Conservation (phyloP, 116 monocot species). For the Papilionanthe hybrid region DNA sequence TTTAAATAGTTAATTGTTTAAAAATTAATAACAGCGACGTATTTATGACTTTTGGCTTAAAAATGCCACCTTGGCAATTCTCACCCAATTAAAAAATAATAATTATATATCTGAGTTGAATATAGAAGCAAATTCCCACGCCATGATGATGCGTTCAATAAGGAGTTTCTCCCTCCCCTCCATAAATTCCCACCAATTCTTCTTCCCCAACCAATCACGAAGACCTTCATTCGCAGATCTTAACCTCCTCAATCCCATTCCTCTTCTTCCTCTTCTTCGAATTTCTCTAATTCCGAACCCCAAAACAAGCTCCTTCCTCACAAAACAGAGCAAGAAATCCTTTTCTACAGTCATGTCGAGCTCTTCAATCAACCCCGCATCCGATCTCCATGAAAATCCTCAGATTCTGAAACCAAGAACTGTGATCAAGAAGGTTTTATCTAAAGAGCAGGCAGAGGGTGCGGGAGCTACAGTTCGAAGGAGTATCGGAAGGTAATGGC, state of each 20-base stretch:
- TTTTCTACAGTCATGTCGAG: neutral
- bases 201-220: slow-evolving; percentile 12
- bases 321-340: slow-evolving; percentile 1
- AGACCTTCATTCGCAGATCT: neutral
- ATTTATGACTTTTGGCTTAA: too few relatives aligned
- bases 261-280: neutral
- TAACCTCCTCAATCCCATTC: neutral
- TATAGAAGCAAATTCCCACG: too few relatives aligned
- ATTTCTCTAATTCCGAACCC: neutral
- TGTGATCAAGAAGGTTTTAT: slow-evolving; percentile 26
- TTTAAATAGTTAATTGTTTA: too few relatives aligned
- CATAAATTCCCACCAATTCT: slow-evolving; percentile 29
- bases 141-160: too few relatives aligned
- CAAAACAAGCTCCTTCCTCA: neutral
- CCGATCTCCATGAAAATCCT: neutral
- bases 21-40: too few relatives aligned
- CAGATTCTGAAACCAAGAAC: slow-evolving; percentile 10
- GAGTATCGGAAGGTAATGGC: slow-evolving; percentile 30
- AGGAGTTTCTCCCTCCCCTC: neutral
- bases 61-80: too few relatives aligned
- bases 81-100: too few relatives aligned
- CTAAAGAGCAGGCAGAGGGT: slow-evolving; percentile 29
- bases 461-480: slow-evolving; percentile 30
- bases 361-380: neutral
- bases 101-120: too few relatives aligned